Evolutionary conservation across 129 eudicot species (phyloP).

Genomic region (Centella asiatica): DNA sequence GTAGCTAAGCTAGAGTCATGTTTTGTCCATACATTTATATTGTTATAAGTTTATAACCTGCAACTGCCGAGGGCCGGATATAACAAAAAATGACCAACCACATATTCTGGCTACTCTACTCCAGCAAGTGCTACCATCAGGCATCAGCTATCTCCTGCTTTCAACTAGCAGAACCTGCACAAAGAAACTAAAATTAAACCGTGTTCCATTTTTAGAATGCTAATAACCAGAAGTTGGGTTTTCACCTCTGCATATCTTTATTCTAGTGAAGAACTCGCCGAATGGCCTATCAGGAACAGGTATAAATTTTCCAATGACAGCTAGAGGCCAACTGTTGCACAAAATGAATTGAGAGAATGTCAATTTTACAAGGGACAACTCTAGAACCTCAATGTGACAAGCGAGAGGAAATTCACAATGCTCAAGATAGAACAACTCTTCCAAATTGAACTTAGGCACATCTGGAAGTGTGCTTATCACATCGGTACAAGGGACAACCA

Average conservation of each 20-base stretch:
- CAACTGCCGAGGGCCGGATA: not conserved
- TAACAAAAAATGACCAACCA: not conserved
- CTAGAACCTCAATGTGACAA: not conserved
- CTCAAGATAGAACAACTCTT: too few species aligned
- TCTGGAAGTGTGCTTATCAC: too few species aligned
- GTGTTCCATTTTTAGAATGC: not conserved
- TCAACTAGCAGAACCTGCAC: not conserved
- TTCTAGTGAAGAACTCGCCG: constrained; percentile 26
- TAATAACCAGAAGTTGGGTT: too few species aligned
- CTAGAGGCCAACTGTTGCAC: constrained; percentile 50
- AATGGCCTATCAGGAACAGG: constrained; percentile 47
- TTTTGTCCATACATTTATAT: too few species aligned
- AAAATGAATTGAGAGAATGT: not conserved
- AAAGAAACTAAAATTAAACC: not conserved
- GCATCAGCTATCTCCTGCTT: not conserved
- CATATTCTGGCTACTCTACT: too few species aligned
- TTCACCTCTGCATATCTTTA: not conserved
- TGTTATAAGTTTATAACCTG: too few species aligned
- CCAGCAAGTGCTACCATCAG: not conserved
- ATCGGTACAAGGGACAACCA: too few species aligned
- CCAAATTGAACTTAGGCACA: too few species aligned
- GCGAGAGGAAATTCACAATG: too few species aligned
- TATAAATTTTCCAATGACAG: constrained; percentile 41
- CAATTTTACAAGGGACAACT: not conserved
- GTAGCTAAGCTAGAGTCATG: too few species aligned